Conservation (phyloP, 495 filamentous ascomycete genomes). For the Xylaria sp. region DNA sequence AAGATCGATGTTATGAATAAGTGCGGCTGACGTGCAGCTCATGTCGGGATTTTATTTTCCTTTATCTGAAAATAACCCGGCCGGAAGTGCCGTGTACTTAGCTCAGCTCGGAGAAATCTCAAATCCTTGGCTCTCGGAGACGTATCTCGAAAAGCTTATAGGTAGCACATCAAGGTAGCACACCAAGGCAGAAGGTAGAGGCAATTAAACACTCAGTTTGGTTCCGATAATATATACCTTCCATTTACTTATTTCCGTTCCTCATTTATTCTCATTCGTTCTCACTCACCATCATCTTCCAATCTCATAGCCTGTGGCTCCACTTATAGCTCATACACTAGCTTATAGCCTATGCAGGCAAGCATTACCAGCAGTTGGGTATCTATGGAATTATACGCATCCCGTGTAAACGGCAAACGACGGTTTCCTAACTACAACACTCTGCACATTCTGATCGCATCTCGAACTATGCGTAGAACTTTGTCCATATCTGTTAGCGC, state of each 20-base stretch:
- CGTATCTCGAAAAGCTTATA: not conserved
- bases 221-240: not conserved
- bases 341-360: not conserved
- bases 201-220: not conserved
- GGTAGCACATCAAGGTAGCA: not conserved
- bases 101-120: not conserved
- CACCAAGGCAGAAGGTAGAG: not conserved
- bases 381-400: not conserved
- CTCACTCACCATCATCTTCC: not conserved
- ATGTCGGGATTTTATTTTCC: too few species aligned
- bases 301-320: not conserved
- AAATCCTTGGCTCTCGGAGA: not conserved
- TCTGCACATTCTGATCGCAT: not conserved
- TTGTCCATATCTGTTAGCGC: not conserved
- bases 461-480: not conserved
- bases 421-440: not conserved
- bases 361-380: not conserved
- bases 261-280: not conserved
- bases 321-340: too few species aligned
- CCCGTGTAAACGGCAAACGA: too few species aligned
- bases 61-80: not conserved
- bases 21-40: not conserved
- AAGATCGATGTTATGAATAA: not conserved
- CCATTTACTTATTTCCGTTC: not conserved
- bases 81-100: not conserved